Percentiles rank a stretch among this genome's conserved stretches.
phyloP scores from a whole-genome alignment of 2,329 filamentous ascomycete genomes.

The Huntiella abstrusa region DNA sequence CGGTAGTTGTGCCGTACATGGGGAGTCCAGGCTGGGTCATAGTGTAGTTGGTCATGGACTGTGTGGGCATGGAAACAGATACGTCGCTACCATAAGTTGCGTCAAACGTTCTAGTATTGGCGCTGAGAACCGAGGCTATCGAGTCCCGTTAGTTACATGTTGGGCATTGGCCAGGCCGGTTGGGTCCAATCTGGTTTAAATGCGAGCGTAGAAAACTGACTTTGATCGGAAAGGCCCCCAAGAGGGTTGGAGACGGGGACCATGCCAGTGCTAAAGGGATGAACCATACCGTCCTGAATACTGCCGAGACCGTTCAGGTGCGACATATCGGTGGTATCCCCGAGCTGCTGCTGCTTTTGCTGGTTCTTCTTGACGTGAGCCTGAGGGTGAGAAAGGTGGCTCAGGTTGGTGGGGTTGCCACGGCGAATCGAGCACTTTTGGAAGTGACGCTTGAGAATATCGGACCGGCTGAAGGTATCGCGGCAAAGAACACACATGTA shows the following conservation, averaged over 20 bases:
- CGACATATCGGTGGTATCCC: slow-evolving; percentile 34
- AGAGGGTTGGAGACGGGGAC: slow-evolving; percentile 37
- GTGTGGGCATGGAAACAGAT: slow-evolving; percentile 43
- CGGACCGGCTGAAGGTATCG: slow-evolving; percentile 93
- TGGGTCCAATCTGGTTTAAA: slow-evolving; percentile 4
- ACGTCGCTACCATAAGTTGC: slow-evolving; percentile 40
- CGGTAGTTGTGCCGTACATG: slow-evolving; percentile 39
- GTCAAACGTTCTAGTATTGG: slow-evolving; percentile 25
- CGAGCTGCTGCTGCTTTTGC: slow-evolving; percentile 33
- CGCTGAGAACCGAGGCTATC: slow-evolving; percentile 20
- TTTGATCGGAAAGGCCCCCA: slow-evolving; percentile 41
- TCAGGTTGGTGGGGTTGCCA: slow-evolving; percentile 87
- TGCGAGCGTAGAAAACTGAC: slow-evolving; percentile 24
- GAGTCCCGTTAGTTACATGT: slow-evolving; percentile 14
- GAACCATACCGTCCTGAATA: slow-evolving; percentile 37
- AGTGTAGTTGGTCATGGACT: slow-evolving; percentile 45
- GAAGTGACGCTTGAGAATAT: slow-evolving; percentile 97
- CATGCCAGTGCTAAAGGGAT: slow-evolving; percentile 33
- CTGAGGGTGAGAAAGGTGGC: slow-evolving; percentile 82
- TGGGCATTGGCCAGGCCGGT: slow-evolving; percentile 1
- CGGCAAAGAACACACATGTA: slow-evolving; percentile 98
- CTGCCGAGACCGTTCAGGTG: slow-evolving; percentile 43
- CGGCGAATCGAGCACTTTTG: slow-evolving; percentile 96
- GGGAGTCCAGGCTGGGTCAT: slow-evolving; percentile 46
- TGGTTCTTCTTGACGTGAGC: slow-evolving; percentile 69